Evolutionary conservation across 805 yeast genomes (phyloP), one percentile per base, ranked within the genome.

Genomic region (Suhomyces sp.): DNA sequence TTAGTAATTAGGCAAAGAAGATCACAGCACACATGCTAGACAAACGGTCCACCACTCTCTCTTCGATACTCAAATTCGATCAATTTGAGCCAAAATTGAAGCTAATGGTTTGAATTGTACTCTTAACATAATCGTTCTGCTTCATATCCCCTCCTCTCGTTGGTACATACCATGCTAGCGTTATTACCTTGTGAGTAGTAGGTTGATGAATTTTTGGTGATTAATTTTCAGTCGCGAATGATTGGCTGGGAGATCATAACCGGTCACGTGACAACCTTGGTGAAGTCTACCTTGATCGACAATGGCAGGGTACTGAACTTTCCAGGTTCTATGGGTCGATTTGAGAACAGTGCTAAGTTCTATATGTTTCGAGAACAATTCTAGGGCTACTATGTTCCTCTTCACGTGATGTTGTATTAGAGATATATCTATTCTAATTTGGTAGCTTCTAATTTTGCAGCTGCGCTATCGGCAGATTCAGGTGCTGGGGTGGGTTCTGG

Each of bases 381-480:
- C 19, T 19, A 19, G 3, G 19, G 19, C 19, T 19, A 19, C 19
- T 19, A 19, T 2, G 19, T 19, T 19, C 19, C 19, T 19, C 26
- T 24, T 24, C 26, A 3, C 26, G 26, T 24, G 26, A 24, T 27
- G 31, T 10, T 27, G 13, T 27, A 27, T 27, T 27, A 27, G 31
- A 27, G 6, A 51, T 17, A 40, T 23, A 12, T 15, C 45, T 56
- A 56, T n/a, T 47, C 50, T 44, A 56, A 52, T 27, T 55, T 56
- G 33, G 49, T 23, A 12, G 55, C 36, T 6, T 53, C 55, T 35
- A 56, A 48, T 24, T 36, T 44, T 15, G 44, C 50, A 31, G 54
- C 47, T 45, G 53, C 49, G 15, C 41, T 42, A 9, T 49, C 56
- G n/a, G 31, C 24, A n/a, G 33, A 29, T 12, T 12, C 33, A 29